Evolutionary conservation across 2,329 filamentous ascomycete genomes (phyloP), one percentile per base, ranked within the genome.

Genomic region (Claviceps digitariae): DNA sequence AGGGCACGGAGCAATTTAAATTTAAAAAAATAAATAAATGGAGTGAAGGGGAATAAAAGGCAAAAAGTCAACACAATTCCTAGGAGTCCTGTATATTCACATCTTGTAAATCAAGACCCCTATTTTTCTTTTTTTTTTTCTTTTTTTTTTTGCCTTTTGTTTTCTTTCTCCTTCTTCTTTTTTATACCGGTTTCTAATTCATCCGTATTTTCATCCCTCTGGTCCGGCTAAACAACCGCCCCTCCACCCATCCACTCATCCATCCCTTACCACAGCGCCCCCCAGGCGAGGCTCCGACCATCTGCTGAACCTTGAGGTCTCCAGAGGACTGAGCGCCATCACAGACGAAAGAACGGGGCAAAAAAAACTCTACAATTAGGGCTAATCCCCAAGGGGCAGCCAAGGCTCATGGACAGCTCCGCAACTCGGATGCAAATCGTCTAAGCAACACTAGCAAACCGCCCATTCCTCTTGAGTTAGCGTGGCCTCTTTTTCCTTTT

Each of bases 351-450:
- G 25, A 46, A 46, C n/a, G 25, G 15, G 1, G 4, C 2, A 20
- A 46, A 27, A 46, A 46, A 29, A 29, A n/a, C 15, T n/a, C n/a
- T n/a, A 46, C 31, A 31, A 29, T 23, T 5, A 34, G 9, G 48
- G 55, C 55, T 59, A 59, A 52, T 45, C 60, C 53, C 38, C 23
- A 55, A 56, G 34, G 48, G 57, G 57, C 45, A 59, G 57, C 57
- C 57, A 58, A 58, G 57, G 45, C 55, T 48, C 57, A 58, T 20
- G 9, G 13, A 27, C 23, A 43, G 49, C 49, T 36, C 29, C 25
- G 27, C 49, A 51, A 51, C 34, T 41, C 10, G 17, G 36, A 27
- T 7, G 21, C 34, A 50, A 8, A 29, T 27, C 36, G 36, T 36
- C 48, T 20, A 29, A 34, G 17, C 5, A 38, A 23, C 17, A 43